phyloP scores from a whole-genome alignment of 1,284 basidiomycete species.

The Kalmanozyma brasiliensis region DNA sequence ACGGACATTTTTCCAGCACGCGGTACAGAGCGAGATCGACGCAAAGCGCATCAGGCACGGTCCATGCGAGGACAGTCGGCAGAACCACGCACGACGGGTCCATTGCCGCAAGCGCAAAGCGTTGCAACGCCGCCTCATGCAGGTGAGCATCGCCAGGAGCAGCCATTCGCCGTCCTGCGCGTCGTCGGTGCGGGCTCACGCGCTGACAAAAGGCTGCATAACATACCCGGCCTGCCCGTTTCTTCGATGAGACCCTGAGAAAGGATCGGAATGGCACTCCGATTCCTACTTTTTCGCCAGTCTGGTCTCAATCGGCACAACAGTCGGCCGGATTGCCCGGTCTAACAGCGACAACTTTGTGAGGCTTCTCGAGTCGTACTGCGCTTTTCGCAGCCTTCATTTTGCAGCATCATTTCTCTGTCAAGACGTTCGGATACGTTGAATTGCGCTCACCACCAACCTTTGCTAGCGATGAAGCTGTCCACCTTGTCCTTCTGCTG shows the following conservation, averaged over 20 bases:
- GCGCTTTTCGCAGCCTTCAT: too few species aligned
- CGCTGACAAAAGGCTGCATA: neutral
- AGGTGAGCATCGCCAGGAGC: slow-evolving; percentile 28
- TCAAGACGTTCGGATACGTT: too few species aligned
- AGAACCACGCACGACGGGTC: neutral
- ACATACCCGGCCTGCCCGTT: neutral
- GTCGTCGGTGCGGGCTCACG: neutral
- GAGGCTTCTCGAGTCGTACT: too few species aligned
- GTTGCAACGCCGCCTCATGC: slow-evolving; percentile 13
- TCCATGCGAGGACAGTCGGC: neutral
- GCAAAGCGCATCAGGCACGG: neutral
- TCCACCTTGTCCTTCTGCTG: slow-evolving; percentile 20
- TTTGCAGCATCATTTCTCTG: too few species aligned
- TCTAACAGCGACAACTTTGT: too few species aligned
- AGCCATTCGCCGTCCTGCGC: slow-evolving; percentile 18
- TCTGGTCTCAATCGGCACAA: neutral
- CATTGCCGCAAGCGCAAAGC: too few species aligned
- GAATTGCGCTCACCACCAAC: too few species aligned
- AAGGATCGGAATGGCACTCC: neutral
- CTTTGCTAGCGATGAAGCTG: slow-evolving; percentile 7
- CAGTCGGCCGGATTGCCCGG: too few species aligned
- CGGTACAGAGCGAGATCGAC: neutral
- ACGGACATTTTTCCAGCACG: neutral
- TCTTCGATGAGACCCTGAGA: slow-evolving; percentile 12
- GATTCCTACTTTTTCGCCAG: neutral